These are phyloP conservation scores for Naegleria gruberi DNA, from an alignment of 208 protist genomes.

Conservation along the genomic window DNA sequence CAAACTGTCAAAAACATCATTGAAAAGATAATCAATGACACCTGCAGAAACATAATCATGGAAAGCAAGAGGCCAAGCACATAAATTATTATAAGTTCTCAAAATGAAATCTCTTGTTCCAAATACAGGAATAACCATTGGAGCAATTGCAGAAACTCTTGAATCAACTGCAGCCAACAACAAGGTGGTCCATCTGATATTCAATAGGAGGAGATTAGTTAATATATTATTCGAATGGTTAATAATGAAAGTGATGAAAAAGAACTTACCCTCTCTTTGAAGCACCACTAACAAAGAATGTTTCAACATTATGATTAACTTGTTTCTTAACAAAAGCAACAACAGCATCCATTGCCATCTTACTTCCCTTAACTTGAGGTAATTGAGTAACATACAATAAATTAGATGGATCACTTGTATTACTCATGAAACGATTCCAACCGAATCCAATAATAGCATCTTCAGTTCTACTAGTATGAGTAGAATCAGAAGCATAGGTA, in stretches of 20 bases:
- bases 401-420: constrained; percentile 37
- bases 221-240: too few relatives aligned
- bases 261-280: neutral
- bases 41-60: neutral
- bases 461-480: constrained; percentile 27
- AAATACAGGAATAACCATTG: neutral
- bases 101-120: neutral
- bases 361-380: constrained; percentile 50
- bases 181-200: constrained; percentile 40
- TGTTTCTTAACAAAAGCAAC: neutral
- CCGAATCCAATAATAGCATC: constrained; percentile 43
- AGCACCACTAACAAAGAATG: constrained; percentile 12
- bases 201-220: too few relatives aligned
- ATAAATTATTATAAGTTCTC: neutral
- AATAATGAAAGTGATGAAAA: too few relatives aligned
- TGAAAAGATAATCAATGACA: neutral
- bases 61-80: neutral
- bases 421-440: constrained; percentile 37
- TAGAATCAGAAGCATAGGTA: constrained; percentile 27
- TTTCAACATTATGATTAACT: neutral
- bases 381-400: constrained; percentile 43
- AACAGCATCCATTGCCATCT: constrained; percentile 32
- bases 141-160: neutral
- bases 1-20: neutral
- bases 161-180: neutral